Evolutionary conservation across 208 protist genomes (phyloP).

Genomic region (Acanthamoeba sp.): DNA sequence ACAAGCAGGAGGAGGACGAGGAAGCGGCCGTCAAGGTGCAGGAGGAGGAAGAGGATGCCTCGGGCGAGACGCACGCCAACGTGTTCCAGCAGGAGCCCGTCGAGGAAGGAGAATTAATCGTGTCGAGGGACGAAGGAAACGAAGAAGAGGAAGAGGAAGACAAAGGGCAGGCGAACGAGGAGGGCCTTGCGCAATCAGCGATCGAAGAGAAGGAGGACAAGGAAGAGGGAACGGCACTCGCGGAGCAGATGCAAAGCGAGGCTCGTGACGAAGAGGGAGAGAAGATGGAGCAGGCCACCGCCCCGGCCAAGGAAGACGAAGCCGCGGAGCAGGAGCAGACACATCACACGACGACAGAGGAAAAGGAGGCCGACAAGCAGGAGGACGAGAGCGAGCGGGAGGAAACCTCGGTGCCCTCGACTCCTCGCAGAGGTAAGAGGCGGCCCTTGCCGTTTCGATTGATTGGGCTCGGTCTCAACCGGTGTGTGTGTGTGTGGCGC

Average conservation of each 20-base stretch:
- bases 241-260: background rate
- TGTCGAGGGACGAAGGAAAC: background rate
- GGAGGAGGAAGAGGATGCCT: background rate
- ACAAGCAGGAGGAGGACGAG: background rate
- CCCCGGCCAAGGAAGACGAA: background rate
- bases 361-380: background rate
- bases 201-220: background rate
- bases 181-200: background rate
- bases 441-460: too few relatives aligned
- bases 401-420: background rate
- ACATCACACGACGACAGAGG: background rate
- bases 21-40: background rate
- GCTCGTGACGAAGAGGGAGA: background rate
- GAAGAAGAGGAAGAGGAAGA: conserved; percentile 32
- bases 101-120: background rate
- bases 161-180: background rate
- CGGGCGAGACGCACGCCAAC: background rate
- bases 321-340: background rate
- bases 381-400: too few relatives aligned
- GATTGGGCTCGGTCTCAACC: too few relatives aligned
- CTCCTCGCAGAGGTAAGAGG: background rate
- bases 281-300: background rate
- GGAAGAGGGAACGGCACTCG: background rate
- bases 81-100: background rate
- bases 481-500: background rate